These are phyloP conservation scores for Kwoniella shandongensis DNA, from an alignment of 768 basidiomycete genomes.

Conservation along the genomic window DNA sequence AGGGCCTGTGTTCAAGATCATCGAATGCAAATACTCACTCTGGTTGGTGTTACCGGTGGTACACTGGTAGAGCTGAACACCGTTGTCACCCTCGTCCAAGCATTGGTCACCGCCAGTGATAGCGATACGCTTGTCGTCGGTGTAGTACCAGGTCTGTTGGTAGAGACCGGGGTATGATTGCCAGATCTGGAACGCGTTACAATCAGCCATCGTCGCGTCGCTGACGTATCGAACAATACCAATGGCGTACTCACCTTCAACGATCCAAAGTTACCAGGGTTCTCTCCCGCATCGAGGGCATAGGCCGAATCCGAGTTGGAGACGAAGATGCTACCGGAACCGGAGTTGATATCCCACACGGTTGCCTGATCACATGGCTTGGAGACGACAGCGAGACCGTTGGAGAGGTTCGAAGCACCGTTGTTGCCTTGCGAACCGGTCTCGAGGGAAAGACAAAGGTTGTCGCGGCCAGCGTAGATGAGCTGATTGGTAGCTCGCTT, in stretches of 20 bases:
- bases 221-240: not conserved
- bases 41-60: constrained; percentile 52
- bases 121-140: constrained; percentile 49
- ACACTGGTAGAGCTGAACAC: constrained; percentile 49
- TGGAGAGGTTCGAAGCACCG: not conserved
- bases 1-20: no score
- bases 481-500: constrained; percentile 15
- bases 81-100: constrained; percentile 35
- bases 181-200: constrained; percentile 12
- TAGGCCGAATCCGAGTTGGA: not conserved
- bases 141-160: constrained; percentile 37
- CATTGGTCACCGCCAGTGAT: constrained; percentile 51
- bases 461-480: constrained; percentile 16
- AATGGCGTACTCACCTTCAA: constrained; percentile 17
- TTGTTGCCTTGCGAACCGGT: no score
- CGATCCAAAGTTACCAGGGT: constrained; percentile 18
- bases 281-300: constrained; percentile 24
- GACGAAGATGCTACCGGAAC: constrained; percentile 15
- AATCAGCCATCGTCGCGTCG: not conserved
- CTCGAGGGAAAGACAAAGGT: constrained; percentile 10
- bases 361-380: constrained; percentile 12
- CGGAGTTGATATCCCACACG: constrained; percentile 26
- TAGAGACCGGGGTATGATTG: constrained; percentile 22
- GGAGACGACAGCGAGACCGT: constrained; percentile 11
- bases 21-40: constrained; percentile 16